Percentiles rank a stretch among this genome's conserved stretches.
Conservation (phyloP, 331 rosid species). For the Arachis monticola region DNA sequence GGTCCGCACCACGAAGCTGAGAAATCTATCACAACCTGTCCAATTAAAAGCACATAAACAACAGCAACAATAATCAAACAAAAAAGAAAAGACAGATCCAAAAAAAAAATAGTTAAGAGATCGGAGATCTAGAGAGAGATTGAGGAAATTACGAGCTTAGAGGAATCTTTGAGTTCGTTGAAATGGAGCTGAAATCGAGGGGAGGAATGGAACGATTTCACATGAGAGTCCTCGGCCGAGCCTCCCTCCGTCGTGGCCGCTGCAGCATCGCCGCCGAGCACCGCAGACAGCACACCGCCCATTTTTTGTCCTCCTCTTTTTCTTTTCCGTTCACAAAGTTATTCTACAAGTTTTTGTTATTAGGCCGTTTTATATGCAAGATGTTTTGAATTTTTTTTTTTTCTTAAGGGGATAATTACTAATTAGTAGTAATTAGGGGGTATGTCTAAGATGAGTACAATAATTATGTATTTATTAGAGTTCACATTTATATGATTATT, state of each 20-base stretch:
- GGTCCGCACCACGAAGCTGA: constrained; percentile 96
- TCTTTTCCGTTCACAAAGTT: too few relatives aligned
- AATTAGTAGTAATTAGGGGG: too few relatives aligned
- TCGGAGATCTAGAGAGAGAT: not conserved
- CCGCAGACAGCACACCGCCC: constrained; percentile 40
- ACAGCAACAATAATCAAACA: not conserved
- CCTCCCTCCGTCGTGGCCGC: not conserved
- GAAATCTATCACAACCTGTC: constrained; percentile 83
- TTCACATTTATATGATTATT: too few relatives aligned
- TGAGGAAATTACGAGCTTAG: constrained; percentile 54
- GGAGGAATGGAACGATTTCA: constrained; percentile 63
- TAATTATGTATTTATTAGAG: too few relatives aligned
- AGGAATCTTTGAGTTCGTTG: constrained; percentile 49
- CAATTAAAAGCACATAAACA: not conserved
- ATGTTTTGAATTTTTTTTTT: too few relatives aligned
- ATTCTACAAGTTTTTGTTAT: too few relatives aligned
- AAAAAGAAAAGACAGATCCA: constrained; percentile 15
- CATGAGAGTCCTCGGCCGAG: constrained; percentile 48
- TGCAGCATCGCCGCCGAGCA: not conserved
- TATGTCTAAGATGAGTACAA: too few relatives aligned
- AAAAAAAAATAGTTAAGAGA: too few relatives aligned
- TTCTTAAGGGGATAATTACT: too few relatives aligned
- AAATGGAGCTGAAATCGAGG: constrained; percentile 75
- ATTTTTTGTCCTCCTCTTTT: constrained; percentile 22
- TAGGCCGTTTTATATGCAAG: not conserved